A percentile compares a stretch with the other conserved stretches of the same genome.
Conservation (phyloP, 257 asterid species). For the Rubia yunnanensis region DNA sequence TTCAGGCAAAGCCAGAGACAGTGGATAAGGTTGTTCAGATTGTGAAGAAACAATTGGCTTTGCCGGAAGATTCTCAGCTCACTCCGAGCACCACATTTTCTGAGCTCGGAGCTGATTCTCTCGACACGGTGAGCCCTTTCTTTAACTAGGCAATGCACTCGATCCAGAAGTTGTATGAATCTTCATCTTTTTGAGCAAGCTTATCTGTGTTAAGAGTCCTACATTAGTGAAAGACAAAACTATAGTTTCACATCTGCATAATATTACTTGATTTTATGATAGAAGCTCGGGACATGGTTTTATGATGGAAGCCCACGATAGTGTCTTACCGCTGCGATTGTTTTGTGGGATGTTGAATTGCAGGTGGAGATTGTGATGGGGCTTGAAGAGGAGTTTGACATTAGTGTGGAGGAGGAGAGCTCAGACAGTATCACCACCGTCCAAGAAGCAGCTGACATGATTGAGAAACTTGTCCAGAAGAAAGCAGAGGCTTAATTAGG, state of each 20-base stretch:
- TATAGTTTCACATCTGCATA: too few relatives aligned
- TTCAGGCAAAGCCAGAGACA: constrained; percentile 60
- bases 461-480: constrained; percentile 44
- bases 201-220: too few relatives aligned
- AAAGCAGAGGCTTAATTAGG: constrained; percentile 20
- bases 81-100: constrained; percentile 45
- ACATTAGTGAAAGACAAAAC: too few relatives aligned
- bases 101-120: constrained; percentile 77
- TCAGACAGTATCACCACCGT: constrained; percentile 58
- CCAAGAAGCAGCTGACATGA: constrained; percentile 74
- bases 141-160: too few relatives aligned
- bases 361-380: constrained; percentile 90
- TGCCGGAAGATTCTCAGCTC: constrained; percentile 38
- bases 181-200: too few relatives aligned
- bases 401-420: constrained; percentile 61
- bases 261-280: too few relatives aligned
- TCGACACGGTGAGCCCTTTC: constrained; percentile 45
- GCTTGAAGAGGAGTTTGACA: constrained; percentile 61
- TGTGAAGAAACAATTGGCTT: constrained; percentile 61
- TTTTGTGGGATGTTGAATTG: constrained; percentile 1
- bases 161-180: too few relatives aligned
- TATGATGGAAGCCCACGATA: too few relatives aligned
- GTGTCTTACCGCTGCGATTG: neutral
- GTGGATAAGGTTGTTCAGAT: constrained; percentile 54
- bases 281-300: too few relatives aligned